These are phyloP conservation scores for Hypomyces perniciosus DNA, from an alignment of 2,329 filamentous ascomycete genomes.

Conservation along the genomic window DNA sequence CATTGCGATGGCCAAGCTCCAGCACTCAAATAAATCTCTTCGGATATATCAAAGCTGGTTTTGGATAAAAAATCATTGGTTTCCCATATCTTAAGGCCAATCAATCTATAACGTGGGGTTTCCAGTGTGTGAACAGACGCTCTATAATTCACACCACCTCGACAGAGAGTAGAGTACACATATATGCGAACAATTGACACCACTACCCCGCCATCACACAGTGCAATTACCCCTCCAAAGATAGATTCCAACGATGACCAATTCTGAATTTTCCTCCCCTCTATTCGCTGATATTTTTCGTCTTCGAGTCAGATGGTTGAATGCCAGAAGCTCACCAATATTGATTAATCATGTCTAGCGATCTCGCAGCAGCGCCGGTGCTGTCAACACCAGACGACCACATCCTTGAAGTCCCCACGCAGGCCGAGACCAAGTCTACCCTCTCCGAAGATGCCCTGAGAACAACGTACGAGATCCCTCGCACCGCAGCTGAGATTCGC, in stretches of 20 bases:
- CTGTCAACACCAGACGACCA: conserved; percentile 60
- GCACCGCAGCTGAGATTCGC: conserved; percentile 72
- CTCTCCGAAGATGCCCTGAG: conserved; percentile 62
- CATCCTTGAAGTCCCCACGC: conserved; percentile 48
- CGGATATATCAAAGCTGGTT: too few species aligned
- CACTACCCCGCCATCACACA: conserved; percentile 27
- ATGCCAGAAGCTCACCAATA: neutral
- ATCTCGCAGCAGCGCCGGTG: conserved; percentile 49
- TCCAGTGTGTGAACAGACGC: neutral
- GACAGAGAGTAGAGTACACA: too few species aligned
- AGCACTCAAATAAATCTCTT: too few species aligned
- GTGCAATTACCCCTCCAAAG: conserved; percentile 11
- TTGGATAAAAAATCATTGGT: too few species aligned
- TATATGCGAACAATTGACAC: conserved; percentile 15
- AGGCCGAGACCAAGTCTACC: conserved; percentile 26
- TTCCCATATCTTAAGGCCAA: too few species aligned
- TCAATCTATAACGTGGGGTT: too few species aligned
- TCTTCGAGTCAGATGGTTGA: neutral
- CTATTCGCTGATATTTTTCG: neutral
- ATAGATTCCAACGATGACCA: neutral
- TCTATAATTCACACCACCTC: conserved; percentile 1
- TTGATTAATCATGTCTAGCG: conserved; percentile 34
- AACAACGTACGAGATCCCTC: conserved; percentile 75
- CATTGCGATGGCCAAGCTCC: too few species aligned
- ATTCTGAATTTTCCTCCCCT: conserved; percentile 7